Conservation (phyloP, 768 basidiomycete genomes). For the Lentinus tigrinus region DNA sequence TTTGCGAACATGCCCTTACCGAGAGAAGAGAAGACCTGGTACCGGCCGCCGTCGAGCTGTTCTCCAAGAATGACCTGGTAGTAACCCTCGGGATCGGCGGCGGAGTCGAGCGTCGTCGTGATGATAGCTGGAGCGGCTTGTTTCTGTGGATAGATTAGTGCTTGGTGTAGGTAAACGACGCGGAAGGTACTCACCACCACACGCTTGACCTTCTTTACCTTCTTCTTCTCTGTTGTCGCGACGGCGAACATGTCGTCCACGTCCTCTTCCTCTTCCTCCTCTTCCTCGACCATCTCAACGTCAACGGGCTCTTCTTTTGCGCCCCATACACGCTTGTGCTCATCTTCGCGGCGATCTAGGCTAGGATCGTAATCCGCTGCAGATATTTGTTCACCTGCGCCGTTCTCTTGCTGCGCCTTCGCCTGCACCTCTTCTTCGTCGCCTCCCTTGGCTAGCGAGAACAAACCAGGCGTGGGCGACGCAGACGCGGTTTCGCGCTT, state of each 20-base stretch:
- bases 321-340: conserved; percentile 62
- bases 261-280: conserved; percentile 60
- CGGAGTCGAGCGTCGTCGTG: conserved; percentile 81
- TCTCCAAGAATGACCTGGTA: conserved; percentile 94
- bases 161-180: background rate
- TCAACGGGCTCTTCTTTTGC: conserved; percentile 36
- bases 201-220: conserved; percentile 56
- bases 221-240: conserved; percentile 43
- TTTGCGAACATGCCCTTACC: conserved; percentile 99
- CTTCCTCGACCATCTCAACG: conserved; percentile 51
- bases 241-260: conserved; percentile 96
- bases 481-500: conserved; percentile 56
- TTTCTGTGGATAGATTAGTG: conserved; percentile 35
- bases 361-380: conserved; percentile 93
- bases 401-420: conserved; percentile 45
- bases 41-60: conserved; percentile 86
- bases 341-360: conserved; percentile 81
- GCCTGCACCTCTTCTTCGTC: conserved; percentile 50
- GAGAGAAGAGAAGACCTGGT: conserved; percentile 92
- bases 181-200: conserved; percentile 42
- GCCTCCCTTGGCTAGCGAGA: conserved; percentile 68
- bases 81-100: conserved; percentile 93
- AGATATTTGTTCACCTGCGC: conserved; percentile 65
- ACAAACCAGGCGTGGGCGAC: conserved; percentile 56
- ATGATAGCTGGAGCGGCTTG: conserved; percentile 60